A percentile compares a stretch with the other conserved stretches of the same genome.
Conservation (phyloP, 805 yeast genomes). For the Zygoascus ofunaensis region DNA sequence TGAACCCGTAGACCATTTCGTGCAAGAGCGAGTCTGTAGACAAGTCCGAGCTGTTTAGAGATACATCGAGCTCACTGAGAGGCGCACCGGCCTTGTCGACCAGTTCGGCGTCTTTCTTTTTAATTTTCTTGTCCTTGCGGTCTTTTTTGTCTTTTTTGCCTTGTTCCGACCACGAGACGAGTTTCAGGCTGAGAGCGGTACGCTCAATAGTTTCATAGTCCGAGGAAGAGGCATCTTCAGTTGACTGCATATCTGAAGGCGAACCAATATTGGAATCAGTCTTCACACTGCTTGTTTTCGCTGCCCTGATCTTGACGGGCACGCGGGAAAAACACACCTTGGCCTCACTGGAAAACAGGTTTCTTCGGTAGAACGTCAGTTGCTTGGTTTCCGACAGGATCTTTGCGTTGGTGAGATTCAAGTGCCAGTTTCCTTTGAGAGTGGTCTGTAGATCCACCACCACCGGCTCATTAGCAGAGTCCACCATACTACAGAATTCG, state of each 20-base stretch:
- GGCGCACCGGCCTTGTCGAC: constrained; percentile 4
- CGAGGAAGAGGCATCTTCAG: neutral
- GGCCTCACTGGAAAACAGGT: constrained; percentile 17
- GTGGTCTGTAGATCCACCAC: neutral
- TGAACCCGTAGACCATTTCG: constrained; percentile 2
- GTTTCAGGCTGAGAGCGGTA: neutral
- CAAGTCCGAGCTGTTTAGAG: neutral
- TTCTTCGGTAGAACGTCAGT: constrained; percentile 23
- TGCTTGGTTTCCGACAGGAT: constrained; percentile 6
- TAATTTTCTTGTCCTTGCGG: neutral
- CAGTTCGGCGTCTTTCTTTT: constrained; percentile 3
- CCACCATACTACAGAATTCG: constrained; percentile 1
- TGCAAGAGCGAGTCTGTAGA: neutral
- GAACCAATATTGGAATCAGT: neutral
- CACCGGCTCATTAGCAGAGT: constrained; percentile 1
- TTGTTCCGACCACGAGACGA: neutral
- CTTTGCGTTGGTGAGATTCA: neutral
- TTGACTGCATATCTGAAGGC: no score
- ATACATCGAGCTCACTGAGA: neutral
- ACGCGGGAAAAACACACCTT: neutral
- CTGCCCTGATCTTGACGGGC: neutral
- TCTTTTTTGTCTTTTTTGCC: neutral
- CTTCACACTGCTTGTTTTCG: neutral
- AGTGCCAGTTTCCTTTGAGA: constrained; percentile 10
- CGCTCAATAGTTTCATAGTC: neutral